A percentile compares a stretch with the other conserved stretches of the same genome.
phyloP scores from a whole-genome alignment of 345 rosid species.

The Diplotaxis tenuifolia region DNA sequence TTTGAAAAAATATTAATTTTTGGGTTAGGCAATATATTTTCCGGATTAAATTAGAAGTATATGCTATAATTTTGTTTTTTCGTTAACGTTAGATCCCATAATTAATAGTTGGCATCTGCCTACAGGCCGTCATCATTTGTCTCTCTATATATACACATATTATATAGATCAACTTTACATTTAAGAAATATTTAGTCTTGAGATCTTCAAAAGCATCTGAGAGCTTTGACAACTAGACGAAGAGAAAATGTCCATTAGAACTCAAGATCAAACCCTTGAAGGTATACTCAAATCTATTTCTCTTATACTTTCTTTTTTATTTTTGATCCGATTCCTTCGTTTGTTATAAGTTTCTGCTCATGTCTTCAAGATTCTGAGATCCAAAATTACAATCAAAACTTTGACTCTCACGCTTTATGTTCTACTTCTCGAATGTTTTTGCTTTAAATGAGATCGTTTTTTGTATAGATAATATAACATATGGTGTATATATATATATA shows the following conservation, averaged over 20 bases:
- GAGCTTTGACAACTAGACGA: slow-evolving; percentile 24
- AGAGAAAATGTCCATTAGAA: slow-evolving; percentile 32
- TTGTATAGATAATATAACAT: background rate
- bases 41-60: background rate
- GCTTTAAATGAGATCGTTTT: background rate
- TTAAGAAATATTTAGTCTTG: slow-evolving; percentile 5
- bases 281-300: slow-evolving; percentile 15
- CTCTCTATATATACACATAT: background rate
- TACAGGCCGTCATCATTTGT: slow-evolving; percentile 17
- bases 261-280: slow-evolving; percentile 31
- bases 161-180: background rate
- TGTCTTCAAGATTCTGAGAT: slow-evolving; percentile 22
- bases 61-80: background rate
- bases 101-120: slow-evolving; percentile 15
- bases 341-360: background rate
- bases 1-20: background rate
- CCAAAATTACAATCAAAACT: background rate
- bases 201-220: slow-evolving; percentile 20
- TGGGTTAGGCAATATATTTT: background rate
- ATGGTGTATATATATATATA: too few species aligned
- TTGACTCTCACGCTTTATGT: background rate
- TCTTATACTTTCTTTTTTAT: background rate
- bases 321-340: background rate
- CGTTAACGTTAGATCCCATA: background rate
- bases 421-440: background rate